Conservation (phyloP, 108 stramenopile genomes). For the Nitzschia sp. region DNA sequence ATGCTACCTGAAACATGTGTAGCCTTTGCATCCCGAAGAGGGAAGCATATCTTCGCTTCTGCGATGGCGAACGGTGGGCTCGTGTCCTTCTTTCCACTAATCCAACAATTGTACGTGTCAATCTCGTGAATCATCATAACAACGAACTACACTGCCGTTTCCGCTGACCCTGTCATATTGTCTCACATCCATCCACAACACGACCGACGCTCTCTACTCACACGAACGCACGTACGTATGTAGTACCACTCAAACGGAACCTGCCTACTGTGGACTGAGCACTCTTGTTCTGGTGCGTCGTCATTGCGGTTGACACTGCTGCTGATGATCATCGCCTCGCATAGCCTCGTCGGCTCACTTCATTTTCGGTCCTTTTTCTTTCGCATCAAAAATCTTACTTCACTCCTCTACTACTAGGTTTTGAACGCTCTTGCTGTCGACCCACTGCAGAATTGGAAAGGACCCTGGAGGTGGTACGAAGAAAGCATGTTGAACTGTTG, state of each 20-base stretch:
- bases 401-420: too few relatives aligned
- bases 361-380: neutral
- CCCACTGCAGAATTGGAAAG: slow-evolving; percentile 91
- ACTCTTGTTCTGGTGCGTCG: slow-evolving; percentile 50
- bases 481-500: slow-evolving; percentile 92
- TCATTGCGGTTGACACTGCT: too few relatives aligned
- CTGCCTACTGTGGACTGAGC: slow-evolving; percentile 93
- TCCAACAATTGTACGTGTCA: slow-evolving; percentile 55
- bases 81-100: slow-evolving; percentile 68
- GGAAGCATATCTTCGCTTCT: slow-evolving; percentile 53
- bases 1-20: slow-evolving; percentile 56
- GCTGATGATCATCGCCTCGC: too few relatives aligned
- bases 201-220: neutral
- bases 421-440: slow-evolving; percentile 95
- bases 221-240: too few relatives aligned
- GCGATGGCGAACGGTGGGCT: slow-evolving; percentile 46
- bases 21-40: slow-evolving; percentile 64
- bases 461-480: slow-evolving; percentile 94
- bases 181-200: neutral
- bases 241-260: slow-evolving; percentile 83
- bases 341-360: too few relatives aligned
- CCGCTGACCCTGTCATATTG: neutral
- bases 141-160: neutral
- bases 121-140: neutral
- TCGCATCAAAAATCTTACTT: too few relatives aligned